Conservation (phyloP, 2,329 filamentous ascomycete genomes). For the Neonectria sp. region DNA sequence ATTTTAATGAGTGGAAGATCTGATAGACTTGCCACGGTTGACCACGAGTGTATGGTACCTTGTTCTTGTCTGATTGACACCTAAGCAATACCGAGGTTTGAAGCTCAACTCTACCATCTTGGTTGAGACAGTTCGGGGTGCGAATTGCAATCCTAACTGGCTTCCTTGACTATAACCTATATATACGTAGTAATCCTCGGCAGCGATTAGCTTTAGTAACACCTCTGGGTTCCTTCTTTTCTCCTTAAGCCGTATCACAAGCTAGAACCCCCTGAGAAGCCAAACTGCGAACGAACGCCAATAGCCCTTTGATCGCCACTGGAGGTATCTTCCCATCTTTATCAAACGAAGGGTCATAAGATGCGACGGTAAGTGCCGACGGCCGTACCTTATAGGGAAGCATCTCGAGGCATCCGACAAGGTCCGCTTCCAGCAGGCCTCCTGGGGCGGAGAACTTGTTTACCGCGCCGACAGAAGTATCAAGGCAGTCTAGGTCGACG, state of each 20-base stretch:
- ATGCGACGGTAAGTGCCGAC: slow-evolving; percentile 39
- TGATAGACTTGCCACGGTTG: not conserved
- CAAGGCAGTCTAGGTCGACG: slow-evolving; percentile 54
- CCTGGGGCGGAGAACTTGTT: slow-evolving; percentile 55
- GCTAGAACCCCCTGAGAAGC: slow-evolving; percentile 25
- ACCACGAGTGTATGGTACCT: too few relatives aligned
- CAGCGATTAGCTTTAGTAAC: not conserved
- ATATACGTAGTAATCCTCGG: not conserved
- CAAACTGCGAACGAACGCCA: slow-evolving; percentile 35
- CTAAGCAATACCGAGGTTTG: too few relatives aligned
- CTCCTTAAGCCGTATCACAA: not conserved
- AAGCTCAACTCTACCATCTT: too few relatives aligned
- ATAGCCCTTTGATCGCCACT: slow-evolving; percentile 31
- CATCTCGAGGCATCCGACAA: slow-evolving; percentile 37
- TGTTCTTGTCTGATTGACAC: too few relatives aligned
- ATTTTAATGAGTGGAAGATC: not conserved
- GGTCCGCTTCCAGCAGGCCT: slow-evolving; percentile 49
- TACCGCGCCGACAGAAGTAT: slow-evolving; percentile 51
- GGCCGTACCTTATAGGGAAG: slow-evolving; percentile 36
- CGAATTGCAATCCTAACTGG: not conserved
- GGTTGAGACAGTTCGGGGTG: not conserved
- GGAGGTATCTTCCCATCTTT: slow-evolving; percentile 30
- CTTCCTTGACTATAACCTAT: not conserved
- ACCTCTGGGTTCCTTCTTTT: not conserved
- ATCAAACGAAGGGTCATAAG: slow-evolving; percentile 44